Conservation (phyloP, 1,284 basidiomycete genomes). For the Microbotryum lychnidis-dioicae region DNA sequence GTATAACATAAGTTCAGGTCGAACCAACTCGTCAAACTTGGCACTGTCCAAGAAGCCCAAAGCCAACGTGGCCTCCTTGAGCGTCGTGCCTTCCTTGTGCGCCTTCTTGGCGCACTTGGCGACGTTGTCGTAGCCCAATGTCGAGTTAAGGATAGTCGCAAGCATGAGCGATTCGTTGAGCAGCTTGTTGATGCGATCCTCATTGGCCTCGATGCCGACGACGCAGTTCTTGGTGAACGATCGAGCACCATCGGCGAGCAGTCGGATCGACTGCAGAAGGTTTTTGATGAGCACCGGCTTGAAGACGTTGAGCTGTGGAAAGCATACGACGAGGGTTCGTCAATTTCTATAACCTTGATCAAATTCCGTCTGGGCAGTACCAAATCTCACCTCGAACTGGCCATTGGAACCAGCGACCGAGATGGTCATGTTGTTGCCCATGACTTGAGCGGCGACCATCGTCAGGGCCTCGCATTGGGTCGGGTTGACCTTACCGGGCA, state of each 20-base stretch:
- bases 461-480: slow-evolving; percentile 98
- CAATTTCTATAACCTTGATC: not conserved
- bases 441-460: slow-evolving; percentile 98
- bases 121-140: slow-evolving; percentile 93
- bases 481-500: slow-evolving; percentile 99
- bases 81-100: slow-evolving; percentile 91
- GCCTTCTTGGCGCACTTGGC: slow-evolving; percentile 99
- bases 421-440: slow-evolving; percentile 94
- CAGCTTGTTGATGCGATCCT: slow-evolving; percentile 78
- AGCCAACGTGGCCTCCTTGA: slow-evolving; percentile 87
- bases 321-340: not conserved
- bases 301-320: slow-evolving; percentile 82
- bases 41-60: slow-evolving; percentile 79
- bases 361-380: not conserved
- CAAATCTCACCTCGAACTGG: slow-evolving; percentile 74
- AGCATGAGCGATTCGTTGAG: slow-evolving; percentile 95
- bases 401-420: slow-evolving; percentile 88
- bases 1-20: slow-evolving; percentile 60
- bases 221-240: slow-evolving; percentile 97
- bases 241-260: slow-evolving; percentile 83
- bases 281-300: slow-evolving; percentile 99
- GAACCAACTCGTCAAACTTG: slow-evolving; percentile 91
- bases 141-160: slow-evolving; percentile 86
- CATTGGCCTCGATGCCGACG: slow-evolving; percentile 91
- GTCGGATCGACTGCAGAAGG: slow-evolving; percentile 86